Conservation (phyloP, 2,329 filamentous ascomycete genomes). For the Phialemoniopsis sp. region DNA sequence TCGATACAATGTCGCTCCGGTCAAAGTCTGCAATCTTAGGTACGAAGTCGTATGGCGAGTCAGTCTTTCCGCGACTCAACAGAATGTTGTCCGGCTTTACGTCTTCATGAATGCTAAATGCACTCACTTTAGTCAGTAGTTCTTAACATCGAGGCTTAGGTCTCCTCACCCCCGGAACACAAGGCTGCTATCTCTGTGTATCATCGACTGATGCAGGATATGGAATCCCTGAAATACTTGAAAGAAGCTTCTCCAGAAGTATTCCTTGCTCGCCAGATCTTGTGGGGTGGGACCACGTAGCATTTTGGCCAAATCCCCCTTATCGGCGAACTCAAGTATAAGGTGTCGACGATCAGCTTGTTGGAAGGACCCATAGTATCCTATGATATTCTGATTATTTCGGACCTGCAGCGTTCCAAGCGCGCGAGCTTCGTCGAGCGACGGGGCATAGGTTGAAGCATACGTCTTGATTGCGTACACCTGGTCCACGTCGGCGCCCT, state of each 20-base stretch:
- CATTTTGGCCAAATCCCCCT: neutral
- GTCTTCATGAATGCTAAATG: conserved; percentile 13
- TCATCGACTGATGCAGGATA: conserved; percentile 4
- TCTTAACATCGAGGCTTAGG: too few species aligned
- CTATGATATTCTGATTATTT: neutral
- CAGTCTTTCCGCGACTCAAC: conserved; percentile 7
- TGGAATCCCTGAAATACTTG: neutral
- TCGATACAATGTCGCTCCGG: conserved; percentile 6
- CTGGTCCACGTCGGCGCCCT: too few species aligned
- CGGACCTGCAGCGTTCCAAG: neutral
- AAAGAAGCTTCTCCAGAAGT: neutral
- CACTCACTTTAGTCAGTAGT: too few species aligned
- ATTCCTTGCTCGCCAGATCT: neutral
- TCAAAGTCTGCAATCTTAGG: conserved; percentile 14
- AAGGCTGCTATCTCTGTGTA: conserved; percentile 2
- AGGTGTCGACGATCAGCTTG: neutral
- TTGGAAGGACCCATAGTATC: neutral
- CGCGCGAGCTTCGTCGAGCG: neutral
- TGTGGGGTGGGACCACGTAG: neutral
- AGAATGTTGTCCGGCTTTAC: conserved; percentile 14
- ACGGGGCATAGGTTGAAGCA: too few species aligned
- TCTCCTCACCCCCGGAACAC: too few species aligned
- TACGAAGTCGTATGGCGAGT: conserved; percentile 10
- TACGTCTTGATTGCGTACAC: too few species aligned
- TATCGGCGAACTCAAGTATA: neutral